Evolutionary conservation across 441 rosid species (phyloP), one percentile per base, ranked within the genome.

Genomic region (Biscutella auriculata): DNA sequence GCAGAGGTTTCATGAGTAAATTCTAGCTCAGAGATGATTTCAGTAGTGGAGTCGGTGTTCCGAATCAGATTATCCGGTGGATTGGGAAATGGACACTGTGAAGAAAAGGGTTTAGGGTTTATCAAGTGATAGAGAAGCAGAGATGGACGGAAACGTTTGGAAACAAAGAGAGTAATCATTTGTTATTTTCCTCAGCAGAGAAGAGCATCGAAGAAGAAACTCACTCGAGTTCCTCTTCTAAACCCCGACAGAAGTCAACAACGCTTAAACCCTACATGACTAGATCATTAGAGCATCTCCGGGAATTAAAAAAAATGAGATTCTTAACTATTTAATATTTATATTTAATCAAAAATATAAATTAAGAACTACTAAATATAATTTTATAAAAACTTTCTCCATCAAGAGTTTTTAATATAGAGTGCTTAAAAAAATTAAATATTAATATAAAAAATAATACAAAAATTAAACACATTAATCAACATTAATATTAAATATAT

Each of bases 21-120:
- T 35, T 58, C 9, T n/a, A 48, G 42, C 4, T 37, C 46, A 13
- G 62, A 37, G 59, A n/a, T 25, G 37, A 10, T 10, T 39, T 36
- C 43, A 11, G 3, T 27, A 9, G 48, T 49, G 27, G 60, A 43
- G 53, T 10, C 47, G 50, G 48, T 12, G 35, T 29, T 6, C 12
- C 52, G 53, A 51, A 21, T 30, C 60, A 29, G 59, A 47, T 56
- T 53, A 46, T 10, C 67, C 36, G 32, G 47, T 41, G 11, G 23
- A 37, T 44, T 49, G 36, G 52, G 67, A 16, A 66, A 15, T 28
- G 11, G 64, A 9, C 81, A 25, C 12, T 52, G 66, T 9, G 83
- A 79, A 67, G 70, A 78, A 30, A 70, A 35, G 44, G 19, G 50
- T 53, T 74, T 79, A 2, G 73, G 40, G 37, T 48, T 58, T 49